Conservation (phyloP, 1,284 basidiomycete genomes). For the Omphalotus olearius region DNA sequence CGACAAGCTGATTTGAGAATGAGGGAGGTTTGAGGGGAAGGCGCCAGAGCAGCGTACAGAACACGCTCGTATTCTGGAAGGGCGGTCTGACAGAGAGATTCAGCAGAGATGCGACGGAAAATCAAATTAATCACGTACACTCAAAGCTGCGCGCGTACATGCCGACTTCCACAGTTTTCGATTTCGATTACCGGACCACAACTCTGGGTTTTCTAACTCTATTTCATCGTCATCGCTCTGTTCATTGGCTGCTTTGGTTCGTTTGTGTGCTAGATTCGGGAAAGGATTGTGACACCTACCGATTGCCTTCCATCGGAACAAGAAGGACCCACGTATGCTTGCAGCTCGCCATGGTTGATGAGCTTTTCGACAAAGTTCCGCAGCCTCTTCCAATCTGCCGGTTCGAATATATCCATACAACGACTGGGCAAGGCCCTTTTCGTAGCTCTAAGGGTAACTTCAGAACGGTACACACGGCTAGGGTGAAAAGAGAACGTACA, state of each 20-base stretch:
- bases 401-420: constrained; percentile 78
- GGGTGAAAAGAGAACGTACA: constrained; percentile 36
- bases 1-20: constrained; percentile 78
- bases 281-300: constrained; percentile 34
- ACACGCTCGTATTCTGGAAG: constrained; percentile 77
- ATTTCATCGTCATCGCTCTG: constrained; percentile 44
- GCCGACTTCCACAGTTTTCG: constrained; percentile 83
- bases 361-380: constrained; percentile 79
- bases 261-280: neutral
- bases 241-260: constrained; percentile 40
- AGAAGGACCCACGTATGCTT: constrained; percentile 71
- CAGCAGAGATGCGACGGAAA: neutral
- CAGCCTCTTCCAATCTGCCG: constrained; percentile 79
- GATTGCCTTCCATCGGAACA: constrained; percentile 73
- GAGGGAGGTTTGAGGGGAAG: constrained; percentile 69
- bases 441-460: constrained; percentile 53
- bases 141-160: constrained; percentile 75
- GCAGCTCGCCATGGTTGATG: constrained; percentile 92
- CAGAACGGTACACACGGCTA: neutral
- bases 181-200: constrained; percentile 69
- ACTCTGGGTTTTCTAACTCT: constrained; percentile 47
- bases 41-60: constrained; percentile 85
- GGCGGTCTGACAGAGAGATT: constrained; percentile 40
- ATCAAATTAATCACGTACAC: constrained; percentile 41
- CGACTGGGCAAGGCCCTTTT: constrained; percentile 70